phyloP scores from a whole-genome alignment of 306 rosid species.

The Malus asiatica region DNA sequence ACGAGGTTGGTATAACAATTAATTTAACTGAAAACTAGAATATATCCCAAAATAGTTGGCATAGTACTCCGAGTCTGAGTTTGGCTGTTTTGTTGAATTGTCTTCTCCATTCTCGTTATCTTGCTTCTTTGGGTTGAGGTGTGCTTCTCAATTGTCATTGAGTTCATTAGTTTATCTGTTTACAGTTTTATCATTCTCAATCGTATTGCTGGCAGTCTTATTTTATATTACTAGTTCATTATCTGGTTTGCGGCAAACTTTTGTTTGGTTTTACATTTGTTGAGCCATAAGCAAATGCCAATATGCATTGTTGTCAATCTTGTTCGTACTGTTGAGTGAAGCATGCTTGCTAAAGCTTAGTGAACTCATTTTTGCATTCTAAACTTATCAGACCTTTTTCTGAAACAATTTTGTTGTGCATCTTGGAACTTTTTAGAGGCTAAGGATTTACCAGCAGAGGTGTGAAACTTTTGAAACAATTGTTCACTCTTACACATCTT shows the following conservation, averaged over 20 bases:
- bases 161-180: not conserved
- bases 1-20: conserved; percentile 62
- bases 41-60: conserved; percentile 5
- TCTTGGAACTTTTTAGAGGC: conserved; percentile 48
- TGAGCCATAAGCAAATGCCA: not conserved
- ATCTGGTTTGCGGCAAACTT: not conserved
- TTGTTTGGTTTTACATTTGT: not conserved
- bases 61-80: not conserved
- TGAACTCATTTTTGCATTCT: not conserved
- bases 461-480: conserved; percentile 85
- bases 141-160: not conserved
- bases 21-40: conserved; percentile 2
- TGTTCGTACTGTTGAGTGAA: not conserved
- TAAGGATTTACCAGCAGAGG: conserved; percentile 82
- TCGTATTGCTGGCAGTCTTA: not conserved
- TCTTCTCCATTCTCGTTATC: not conserved
- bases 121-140: not conserved
- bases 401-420: conserved; percentile 8
- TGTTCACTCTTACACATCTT: conserved; percentile 66
- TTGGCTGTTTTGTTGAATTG: not conserved
- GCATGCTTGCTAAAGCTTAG: not conserved
- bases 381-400: not conserved
- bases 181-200: not conserved
- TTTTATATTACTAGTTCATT: not conserved
- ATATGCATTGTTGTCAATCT: not conserved